Conservation (phyloP, 2,329 filamentous ascomycete species). For the Hysterium pulicare region DNA sequence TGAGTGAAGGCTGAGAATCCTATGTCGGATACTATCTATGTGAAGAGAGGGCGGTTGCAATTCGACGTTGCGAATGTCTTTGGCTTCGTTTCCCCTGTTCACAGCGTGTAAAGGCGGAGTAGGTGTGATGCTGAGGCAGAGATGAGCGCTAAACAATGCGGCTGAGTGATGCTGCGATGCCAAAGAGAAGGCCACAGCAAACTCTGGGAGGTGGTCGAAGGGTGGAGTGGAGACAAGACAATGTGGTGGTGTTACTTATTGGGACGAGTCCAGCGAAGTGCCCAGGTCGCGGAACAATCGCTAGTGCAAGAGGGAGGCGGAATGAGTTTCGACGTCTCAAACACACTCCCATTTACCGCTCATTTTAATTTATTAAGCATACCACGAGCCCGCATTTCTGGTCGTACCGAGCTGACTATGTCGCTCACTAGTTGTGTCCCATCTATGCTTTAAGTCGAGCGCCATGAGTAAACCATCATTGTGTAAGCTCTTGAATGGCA, state of each 20-base stretch:
- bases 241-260: not conserved
- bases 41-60: slow-evolving; percentile 5
- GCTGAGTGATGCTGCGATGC: slow-evolving; percentile 1
- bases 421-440: no score
- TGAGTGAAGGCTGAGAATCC: slow-evolving; percentile 1
- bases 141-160: slow-evolving; percentile 4
- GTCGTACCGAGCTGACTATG: no score
- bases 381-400: no score
- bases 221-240: not conserved
- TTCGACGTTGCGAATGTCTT: slow-evolving; percentile 3
- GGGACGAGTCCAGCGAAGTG: not conserved
- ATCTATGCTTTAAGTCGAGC: no score
- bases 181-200: slow-evolving; percentile 2
- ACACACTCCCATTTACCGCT: not conserved
- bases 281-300: not conserved
- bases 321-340: not conserved
- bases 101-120: slow-evolving; percentile 4
- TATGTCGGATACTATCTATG: not conserved
- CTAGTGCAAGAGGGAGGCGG: not conserved
- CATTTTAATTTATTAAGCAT: slow-evolving; percentile 2
- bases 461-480: no score
- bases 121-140: not conserved
- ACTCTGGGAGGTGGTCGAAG: not conserved
- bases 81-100: slow-evolving; percentile 10
- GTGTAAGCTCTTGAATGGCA: no score